Conservation (phyloP, 1,284 basidiomycete species). For the Fomes fomentarius region DNA sequence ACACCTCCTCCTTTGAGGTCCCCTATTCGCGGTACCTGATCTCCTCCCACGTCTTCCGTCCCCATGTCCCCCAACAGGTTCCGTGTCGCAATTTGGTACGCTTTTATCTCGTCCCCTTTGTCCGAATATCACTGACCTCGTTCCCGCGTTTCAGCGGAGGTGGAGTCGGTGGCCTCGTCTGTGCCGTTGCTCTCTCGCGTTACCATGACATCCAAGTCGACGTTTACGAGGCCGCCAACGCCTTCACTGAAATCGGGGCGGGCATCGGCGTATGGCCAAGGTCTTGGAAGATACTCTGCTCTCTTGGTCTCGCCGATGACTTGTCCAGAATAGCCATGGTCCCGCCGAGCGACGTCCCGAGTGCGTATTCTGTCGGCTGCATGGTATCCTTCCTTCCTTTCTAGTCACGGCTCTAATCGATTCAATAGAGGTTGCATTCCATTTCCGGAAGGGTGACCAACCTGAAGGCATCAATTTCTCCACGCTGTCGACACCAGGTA, state of each 20-base stretch:
- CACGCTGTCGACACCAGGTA: constrained; percentile 36
- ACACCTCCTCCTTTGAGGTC: neutral
- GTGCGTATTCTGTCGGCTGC: constrained; percentile 13
- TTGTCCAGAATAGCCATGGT: constrained; percentile 27
- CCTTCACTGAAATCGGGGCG: constrained; percentile 40
- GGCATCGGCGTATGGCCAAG: constrained; percentile 42
- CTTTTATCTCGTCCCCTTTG: neutral
- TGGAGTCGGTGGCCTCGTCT: constrained; percentile 42
- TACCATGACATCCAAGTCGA: constrained; percentile 38
- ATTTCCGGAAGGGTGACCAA: constrained; percentile 39
- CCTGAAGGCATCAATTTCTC: constrained; percentile 33
- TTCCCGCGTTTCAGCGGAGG: constrained; percentile 33
- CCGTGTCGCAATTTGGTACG: constrained; percentile 36
- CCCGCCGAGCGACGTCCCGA: constrained; percentile 26
- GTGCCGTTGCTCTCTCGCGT: constrained; percentile 40
- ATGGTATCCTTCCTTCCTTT: neutral
- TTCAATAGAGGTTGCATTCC: constrained; percentile 32
- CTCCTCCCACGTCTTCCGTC: neutral
- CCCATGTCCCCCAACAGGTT: constrained; percentile 25
- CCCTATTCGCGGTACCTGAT: constrained; percentile 2
- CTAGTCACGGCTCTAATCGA: neutral
- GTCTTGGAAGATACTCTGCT: constrained; percentile 35
- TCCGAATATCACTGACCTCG: neutral
- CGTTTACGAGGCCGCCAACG: constrained; percentile 41
- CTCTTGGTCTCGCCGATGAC: constrained; percentile 35